Evolutionary conservation across 2,329 filamentous ascomycete species (phyloP), one percentile per base, ranked within the genome.

Genomic region (Phyllosticta capitalensis): DNA sequence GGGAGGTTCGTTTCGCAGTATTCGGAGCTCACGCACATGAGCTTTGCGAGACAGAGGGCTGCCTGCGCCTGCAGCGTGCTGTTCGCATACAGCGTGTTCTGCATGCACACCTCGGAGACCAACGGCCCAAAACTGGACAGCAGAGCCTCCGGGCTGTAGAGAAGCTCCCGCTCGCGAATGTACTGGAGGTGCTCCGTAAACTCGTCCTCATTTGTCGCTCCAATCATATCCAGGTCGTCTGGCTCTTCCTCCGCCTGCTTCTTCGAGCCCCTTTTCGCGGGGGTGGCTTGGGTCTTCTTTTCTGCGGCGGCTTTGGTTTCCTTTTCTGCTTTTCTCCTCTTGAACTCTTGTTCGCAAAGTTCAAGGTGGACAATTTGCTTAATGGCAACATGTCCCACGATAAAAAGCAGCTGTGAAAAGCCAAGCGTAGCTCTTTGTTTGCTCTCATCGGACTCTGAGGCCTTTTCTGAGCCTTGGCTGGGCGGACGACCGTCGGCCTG

Each of bases 281-380:
- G 69, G 26, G 63, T 62, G 30, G 30, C 30, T 38, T 38, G 10
- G 10, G 30, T 14, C 9, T 38, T 38, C 30, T 38, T 38, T 10
- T 38, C 65, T 3, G 69, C 65, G n/a, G 71, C 64, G 56, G 75
- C 75, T 61, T 77, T 80, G 77, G 90, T 92, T 69, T 94, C 89
- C 66, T 91, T 90, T 62, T 94, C 90, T 49, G 89, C 87, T 78
- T 99, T 99, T 65, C 92, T 84, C 58, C 92, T 88, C 78, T 99
- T 99, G 75, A 99, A 99, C 73, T 99, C 94, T 55, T 94, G 84
- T 70, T 99, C 94, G 71, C 92, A 96, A n/a, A 97, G 81, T 68
- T 99, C 94, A 10, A 99, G 83, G 71, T 99, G 94, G 0, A 99
- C 95, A 66, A 99, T 99, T 71, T 99, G 95, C 76, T 99, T 99